These are phyloP conservation scores for Tilletia walkeri DNA, from an alignment of 1,284 basidiomycete species.

Conservation along the genomic window DNA sequence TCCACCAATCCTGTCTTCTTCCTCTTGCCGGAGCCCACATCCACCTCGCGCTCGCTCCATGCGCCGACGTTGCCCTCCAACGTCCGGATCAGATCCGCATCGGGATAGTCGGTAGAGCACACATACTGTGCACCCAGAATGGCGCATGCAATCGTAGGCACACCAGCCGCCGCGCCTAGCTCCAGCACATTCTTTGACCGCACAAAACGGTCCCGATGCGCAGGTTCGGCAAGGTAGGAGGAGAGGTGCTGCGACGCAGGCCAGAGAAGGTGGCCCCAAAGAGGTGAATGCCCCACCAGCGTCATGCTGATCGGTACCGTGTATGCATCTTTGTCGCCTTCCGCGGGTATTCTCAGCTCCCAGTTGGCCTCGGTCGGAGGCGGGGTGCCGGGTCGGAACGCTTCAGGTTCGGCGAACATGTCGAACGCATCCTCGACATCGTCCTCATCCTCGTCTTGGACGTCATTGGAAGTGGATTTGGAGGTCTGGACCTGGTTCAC, in stretches of 20 bases:
- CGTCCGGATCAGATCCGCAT: conserved; percentile 74
- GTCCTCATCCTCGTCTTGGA: conserved; percentile 1
- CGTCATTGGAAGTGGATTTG: not conserved
- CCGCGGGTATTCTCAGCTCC: not conserved
- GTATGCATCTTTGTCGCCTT: not conserved
- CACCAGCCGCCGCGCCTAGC: conserved; percentile 85
- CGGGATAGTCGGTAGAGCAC: conserved; percentile 89
- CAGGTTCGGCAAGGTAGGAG: conserved; percentile 47
- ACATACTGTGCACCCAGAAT: conserved; percentile 60
- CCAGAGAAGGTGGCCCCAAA: conserved; percentile 88
- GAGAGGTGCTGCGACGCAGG: conserved; percentile 58
- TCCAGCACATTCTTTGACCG: conserved; percentile 68
- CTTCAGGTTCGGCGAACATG: conserved; percentile 51
- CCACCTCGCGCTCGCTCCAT: conserved; percentile 5
- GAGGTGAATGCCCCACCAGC: conserved; percentile 79
- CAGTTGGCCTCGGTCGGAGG: conserved; percentile 28
- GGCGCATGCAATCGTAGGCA: conserved; percentile 75
- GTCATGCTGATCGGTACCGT: conserved; percentile 62
- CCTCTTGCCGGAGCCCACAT: not conserved
- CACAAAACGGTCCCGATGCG: conserved; percentile 58
- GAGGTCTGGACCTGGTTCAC: not conserved
- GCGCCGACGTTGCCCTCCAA: conserved; percentile 67
- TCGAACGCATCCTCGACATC: conserved; percentile 27
- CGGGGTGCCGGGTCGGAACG: conserved; percentile 50
- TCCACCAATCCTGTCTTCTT: conserved; percentile 55